Conservation (phyloP, 2,329 filamentous ascomycete genomes). For the Polytolypa hystricis region DNA sequence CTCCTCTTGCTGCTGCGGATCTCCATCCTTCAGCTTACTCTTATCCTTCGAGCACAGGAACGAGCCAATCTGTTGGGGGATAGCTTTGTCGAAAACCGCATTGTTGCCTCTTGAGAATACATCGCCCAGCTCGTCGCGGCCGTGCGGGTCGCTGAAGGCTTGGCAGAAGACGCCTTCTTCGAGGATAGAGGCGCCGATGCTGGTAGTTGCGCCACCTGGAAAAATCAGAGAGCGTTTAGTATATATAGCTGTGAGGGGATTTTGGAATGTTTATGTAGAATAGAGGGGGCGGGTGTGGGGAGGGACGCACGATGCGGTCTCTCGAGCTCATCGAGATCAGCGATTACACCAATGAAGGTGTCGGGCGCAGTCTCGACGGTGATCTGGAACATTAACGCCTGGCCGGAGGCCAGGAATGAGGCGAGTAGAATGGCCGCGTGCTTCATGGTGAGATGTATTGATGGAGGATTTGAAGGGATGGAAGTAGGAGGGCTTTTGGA, state of each 20-base stretch:
- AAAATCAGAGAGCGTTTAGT: not conserved
- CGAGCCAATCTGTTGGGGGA: conserved; percentile 6
- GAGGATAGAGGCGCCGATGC: conserved; percentile 7
- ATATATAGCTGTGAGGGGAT: not conserved
- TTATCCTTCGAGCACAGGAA: conserved; percentile 6
- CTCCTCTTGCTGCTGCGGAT: conserved; percentile 1
- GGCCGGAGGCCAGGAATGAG: conserved; percentile 3
- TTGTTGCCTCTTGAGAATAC: conserved; percentile 5
- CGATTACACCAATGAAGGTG: conserved; percentile 6
- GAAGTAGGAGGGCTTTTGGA: too few relatives aligned
- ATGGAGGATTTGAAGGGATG: not conserved
- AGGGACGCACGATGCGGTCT: conserved; percentile 9
- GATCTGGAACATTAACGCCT: conserved; percentile 8
- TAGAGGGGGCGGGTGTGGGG: not conserved
- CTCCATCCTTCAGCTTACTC: not conserved
- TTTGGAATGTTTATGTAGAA: not conserved
- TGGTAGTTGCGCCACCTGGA: conserved; percentile 3
- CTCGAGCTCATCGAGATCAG: conserved; percentile 6
- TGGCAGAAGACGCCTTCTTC: conserved; percentile 8
- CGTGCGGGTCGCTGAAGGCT: conserved; percentile 9
- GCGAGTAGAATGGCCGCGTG: conserved; percentile 2
- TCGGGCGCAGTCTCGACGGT: conserved; percentile 4
- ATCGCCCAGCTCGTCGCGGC: conserved; percentile 8
- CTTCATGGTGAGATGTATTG: conserved; percentile 10
- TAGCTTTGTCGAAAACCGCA: conserved; percentile 4